These are phyloP conservation scores for Rubus idaeus DNA, from an alignment of 306 rosid genomes.

Conservation along the genomic window DNA sequence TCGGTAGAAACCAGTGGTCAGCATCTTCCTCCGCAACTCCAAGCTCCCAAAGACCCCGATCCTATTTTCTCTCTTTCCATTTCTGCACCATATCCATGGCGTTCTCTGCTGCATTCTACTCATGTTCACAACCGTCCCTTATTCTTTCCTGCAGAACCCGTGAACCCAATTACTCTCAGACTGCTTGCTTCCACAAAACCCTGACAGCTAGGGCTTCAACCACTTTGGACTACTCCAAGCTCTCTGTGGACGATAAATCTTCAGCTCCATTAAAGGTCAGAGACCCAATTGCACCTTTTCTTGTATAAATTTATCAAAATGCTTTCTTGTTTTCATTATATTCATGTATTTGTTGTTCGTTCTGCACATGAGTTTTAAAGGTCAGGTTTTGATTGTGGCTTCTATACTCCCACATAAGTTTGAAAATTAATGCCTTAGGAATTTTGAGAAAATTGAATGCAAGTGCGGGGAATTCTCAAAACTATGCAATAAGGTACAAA, in stretches of 20 bases:
- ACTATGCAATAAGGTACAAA: not conserved
- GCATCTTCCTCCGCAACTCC: constrained; percentile 22
- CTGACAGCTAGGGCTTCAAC: constrained; percentile 64
- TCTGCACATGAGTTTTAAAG: constrained; percentile 2
- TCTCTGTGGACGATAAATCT: constrained; percentile 52
- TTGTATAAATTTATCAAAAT: not conserved
- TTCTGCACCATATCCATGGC: constrained; percentile 52
- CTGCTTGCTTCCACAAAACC: constrained; percentile 38
- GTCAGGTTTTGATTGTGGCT: not conserved
- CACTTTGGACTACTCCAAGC: constrained; percentile 67
- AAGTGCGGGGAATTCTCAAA: not conserved
- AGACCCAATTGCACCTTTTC: constrained; percentile 5
- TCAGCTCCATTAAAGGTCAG: constrained; percentile 60
- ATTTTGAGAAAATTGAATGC: constrained; percentile 5
- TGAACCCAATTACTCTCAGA: constrained; percentile 36
- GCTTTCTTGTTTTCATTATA: not conserved
- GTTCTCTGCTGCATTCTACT: constrained; percentile 53
- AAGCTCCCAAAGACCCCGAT: not conserved
- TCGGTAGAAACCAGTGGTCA: constrained; percentile 22
- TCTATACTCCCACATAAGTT: not conserved
- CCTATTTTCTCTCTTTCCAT: constrained; percentile 3
- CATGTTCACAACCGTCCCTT: constrained; percentile 48
- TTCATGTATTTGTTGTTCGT: not conserved
- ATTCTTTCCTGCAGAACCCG: constrained; percentile 39
- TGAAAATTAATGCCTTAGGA: not conserved